Evolutionary conservation across 1,284 basidiomycete genomes (phyloP).

Genomic region (Leccinum subspadiceum): DNA sequence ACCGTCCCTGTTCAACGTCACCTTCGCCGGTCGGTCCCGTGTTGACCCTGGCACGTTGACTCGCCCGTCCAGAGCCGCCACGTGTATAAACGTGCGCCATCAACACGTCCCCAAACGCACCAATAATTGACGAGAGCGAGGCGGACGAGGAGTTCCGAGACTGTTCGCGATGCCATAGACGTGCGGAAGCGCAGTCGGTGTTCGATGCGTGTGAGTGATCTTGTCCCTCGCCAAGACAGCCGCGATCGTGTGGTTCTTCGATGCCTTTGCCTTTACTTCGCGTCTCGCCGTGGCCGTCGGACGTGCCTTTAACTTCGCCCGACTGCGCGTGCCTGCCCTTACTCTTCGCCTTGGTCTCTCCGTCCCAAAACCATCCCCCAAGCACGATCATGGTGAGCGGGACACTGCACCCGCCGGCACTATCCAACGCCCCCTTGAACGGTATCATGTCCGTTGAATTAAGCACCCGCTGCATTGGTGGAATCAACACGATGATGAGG

Average conservation of each 20-base stretch:
- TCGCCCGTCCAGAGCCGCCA: neutral
- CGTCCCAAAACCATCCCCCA: conserved; percentile 84
- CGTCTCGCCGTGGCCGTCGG: neutral
- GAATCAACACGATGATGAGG: conserved; percentile 78
- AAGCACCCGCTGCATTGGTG: conserved; percentile 70
- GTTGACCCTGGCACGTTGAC: neutral
- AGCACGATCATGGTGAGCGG: conserved; percentile 90
- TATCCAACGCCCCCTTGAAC: conserved; percentile 69
- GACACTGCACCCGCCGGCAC: conserved; percentile 80
- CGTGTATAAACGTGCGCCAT: conserved; percentile 21
- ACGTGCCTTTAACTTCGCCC: neutral
- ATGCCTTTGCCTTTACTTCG: conserved; percentile 15
- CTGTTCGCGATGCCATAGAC: neutral
- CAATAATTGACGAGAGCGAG: conserved; percentile 38
- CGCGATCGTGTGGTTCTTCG: neutral
- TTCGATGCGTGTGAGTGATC: neutral
- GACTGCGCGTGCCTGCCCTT: neutral
- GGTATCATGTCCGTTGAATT: conserved; percentile 57
- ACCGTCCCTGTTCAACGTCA: conserved; percentile 15
- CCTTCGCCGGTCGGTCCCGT: neutral
- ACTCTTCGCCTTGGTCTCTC: conserved; percentile 14
- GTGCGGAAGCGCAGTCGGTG: neutral
- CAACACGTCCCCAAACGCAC: conserved; percentile 43
- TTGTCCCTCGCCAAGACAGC: neutral
- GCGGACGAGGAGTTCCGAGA: conserved; percentile 19